A percentile compares a stretch with the other conserved stretches of the same genome.
phyloP scores from a whole-genome alignment of 345 rosid genomes.

The Zanthoxylum bungeanum region DNA sequence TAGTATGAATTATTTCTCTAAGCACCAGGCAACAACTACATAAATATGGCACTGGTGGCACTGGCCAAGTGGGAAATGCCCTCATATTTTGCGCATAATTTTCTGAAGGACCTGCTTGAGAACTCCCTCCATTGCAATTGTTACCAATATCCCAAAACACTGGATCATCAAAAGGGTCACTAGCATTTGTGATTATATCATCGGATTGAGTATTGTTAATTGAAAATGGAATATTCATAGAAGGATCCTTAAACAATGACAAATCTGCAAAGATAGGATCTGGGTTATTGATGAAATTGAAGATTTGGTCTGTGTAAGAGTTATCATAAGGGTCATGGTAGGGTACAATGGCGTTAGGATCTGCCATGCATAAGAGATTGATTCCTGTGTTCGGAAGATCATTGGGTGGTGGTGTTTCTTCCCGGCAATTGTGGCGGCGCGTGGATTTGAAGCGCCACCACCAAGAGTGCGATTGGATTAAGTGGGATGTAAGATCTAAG shows the following conservation, averaged over 20 bases:
- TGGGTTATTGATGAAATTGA: slow-evolving; percentile 1
- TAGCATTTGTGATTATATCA: background rate
- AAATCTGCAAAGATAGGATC: slow-evolving; percentile 22
- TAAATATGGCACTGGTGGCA: slow-evolving; percentile 22
- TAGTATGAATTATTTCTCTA: slow-evolving; percentile 46
- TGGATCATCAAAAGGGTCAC: slow-evolving; percentile 28
- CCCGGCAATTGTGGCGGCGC: background rate
- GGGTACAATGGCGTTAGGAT: slow-evolving; percentile 24
- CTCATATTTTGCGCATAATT: background rate
- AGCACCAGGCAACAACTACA: slow-evolving; percentile 51
- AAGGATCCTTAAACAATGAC: background rate
- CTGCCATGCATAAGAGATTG: slow-evolving; percentile 25
- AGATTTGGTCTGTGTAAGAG: slow-evolving; percentile 10
- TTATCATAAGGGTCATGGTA: slow-evolving; percentile 31
- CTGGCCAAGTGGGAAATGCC: slow-evolving; percentile 27
- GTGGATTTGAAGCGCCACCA: slow-evolving; percentile 9
- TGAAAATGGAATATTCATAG: background rate
- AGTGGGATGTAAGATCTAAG: background rate
- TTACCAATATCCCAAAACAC: slow-evolving; percentile 7
- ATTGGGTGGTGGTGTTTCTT: background rate
- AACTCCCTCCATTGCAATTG: background rate
- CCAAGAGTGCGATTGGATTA: background rate
- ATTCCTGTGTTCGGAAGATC: background rate
- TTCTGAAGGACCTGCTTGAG: slow-evolving; percentile 16
- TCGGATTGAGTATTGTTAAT: background rate